Percentiles rank a stretch among this genome's conserved stretches.
phyloP scores from a whole-genome alignment of 257 asterid genomes.

The Jasminum sambac region DNA sequence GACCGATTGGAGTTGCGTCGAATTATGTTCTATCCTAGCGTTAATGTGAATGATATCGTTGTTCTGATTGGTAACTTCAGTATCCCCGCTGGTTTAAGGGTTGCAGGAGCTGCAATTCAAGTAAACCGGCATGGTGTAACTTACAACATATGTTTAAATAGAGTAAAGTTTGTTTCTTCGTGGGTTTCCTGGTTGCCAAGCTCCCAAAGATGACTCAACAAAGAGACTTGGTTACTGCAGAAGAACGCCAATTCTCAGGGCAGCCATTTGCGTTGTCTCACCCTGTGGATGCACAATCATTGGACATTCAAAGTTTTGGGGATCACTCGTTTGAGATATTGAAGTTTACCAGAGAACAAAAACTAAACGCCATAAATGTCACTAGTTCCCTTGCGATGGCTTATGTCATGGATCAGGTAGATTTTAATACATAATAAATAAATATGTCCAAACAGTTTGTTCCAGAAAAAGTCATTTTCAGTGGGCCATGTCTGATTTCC shows the following conservation, averaged over 20 bases:
- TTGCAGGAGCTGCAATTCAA: slow-evolving; percentile 79
- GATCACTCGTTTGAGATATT: slow-evolving; percentile 46
- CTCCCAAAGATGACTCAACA: slow-evolving; percentile 50
- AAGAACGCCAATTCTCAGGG: slow-evolving; percentile 39
- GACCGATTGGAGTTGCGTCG: slow-evolving; percentile 90
- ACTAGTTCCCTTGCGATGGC: slow-evolving; percentile 85
- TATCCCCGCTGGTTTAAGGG: slow-evolving; percentile 80
- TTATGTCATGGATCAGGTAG: slow-evolving; percentile 98
- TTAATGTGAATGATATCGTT: slow-evolving; percentile 64
- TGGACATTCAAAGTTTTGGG: slow-evolving; percentile 40
- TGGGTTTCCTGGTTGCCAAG: slow-evolving; percentile 96
- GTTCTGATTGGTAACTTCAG: slow-evolving; percentile 71
- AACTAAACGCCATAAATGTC: slow-evolving; percentile 70
- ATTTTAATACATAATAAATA: slow-evolving; percentile 13
- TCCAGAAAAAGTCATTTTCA: slow-evolving; percentile 13
- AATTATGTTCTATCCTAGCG: slow-evolving; percentile 61
- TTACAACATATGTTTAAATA: slow-evolving; percentile 6
- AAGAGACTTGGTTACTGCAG: slow-evolving; percentile 40
- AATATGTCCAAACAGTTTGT: no score
- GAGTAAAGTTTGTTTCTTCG: slow-evolving; percentile 20
- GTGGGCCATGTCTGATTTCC: slow-evolving; percentile 1
- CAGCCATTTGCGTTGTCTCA: slow-evolving; percentile 45
- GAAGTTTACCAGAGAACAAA: slow-evolving; percentile 60
- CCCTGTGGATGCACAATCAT: slow-evolving; percentile 37
- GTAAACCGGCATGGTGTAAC: slow-evolving; percentile 50